Evolutionary conservation across 306 rosid species (phyloP), one percentile per base, ranked within the genome.

Genomic region (Sicyos edulis): DNA sequence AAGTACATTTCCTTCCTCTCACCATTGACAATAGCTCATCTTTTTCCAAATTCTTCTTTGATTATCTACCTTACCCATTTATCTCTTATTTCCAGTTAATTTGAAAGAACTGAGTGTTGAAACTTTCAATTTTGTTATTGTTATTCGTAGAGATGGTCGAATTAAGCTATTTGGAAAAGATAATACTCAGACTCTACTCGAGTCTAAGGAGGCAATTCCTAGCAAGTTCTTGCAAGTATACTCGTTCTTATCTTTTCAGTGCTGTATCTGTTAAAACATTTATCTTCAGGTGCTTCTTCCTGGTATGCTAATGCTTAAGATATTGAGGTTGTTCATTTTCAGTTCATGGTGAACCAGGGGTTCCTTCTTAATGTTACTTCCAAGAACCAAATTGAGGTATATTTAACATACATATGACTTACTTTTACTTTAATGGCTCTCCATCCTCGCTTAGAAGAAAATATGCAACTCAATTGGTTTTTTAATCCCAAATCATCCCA

Each of bases 211-310:
- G 67, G 77, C 81, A 53, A 77, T 76, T 20, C 89, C 90, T 26
- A 83, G 89, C 93, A 90, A 87, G 82, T 92, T 92, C 66, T 75
- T 92, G 53, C 87, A 83, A 95, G 96, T 90, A 77, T 54, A 20
- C 37, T 66, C 40, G 12, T 56, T 59, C 59, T 66, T 21, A 8
- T 55, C 52, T 37, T 49, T 74, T 74, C 65, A 26, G 55, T 26
- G 71, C 60, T 20, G 22, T 75, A 12, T 57, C 20, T 42, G 74
- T 7, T 81, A 52, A 75, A 40, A 26, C 65, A 69, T 65, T 68
- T 70, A 32, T 20, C 44, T 42, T 66, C 19, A 66, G 17, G 17
- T 44, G 17, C 12, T 44, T 26, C 12, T 44, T 26, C 37, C 19
- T 21, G 19, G 4, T 10, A 63, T 37, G 70, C 10, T 3, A 37